phyloP scores from a whole-genome alignment of 2,329 filamentous ascomycete species.

The Calonectria naviculata region DNA sequence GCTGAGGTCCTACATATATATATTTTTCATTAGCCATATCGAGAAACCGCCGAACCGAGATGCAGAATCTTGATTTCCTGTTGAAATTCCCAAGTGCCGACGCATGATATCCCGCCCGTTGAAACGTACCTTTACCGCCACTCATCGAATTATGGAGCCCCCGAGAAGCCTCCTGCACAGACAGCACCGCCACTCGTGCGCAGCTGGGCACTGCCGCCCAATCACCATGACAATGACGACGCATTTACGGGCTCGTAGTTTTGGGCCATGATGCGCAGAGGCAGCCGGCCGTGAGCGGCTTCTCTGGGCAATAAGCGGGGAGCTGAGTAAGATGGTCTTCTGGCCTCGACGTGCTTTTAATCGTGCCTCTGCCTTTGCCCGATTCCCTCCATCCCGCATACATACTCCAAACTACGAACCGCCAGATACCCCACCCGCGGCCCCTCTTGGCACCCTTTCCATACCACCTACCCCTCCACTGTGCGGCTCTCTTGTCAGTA shows the following conservation, averaged over 20 bases:
- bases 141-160: constrained; percentile 2
- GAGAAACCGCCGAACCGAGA: neutral
- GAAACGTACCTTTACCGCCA: constrained; percentile 5
- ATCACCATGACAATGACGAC: constrained; percentile 20
- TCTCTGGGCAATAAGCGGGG: constrained; percentile 5
- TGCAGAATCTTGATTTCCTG: neutral
- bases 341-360: neutral
- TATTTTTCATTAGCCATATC: neutral
- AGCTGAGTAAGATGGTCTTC: constrained; percentile 24
- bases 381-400: neutral
- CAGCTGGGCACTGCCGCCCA: constrained; percentile 12
- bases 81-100: neutral
- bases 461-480: constrained; percentile 1
- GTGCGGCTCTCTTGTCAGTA: neutral
- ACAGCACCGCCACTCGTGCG: constrained; percentile 11
- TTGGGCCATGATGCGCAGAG: constrained; percentile 13
- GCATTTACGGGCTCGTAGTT: neutral
- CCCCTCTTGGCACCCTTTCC: constrained; percentile 10
- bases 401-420: neutral
- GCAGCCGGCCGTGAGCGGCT: constrained; percentile 2
- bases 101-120: neutral
- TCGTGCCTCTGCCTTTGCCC: neutral
- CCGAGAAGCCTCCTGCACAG: constrained; percentile 10
- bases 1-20: neutral
- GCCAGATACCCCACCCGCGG: neutral